Evolutionary conservation across 768 basidiomycete species (phyloP), one percentile per base, ranked within the genome.

Genomic region (Dentipellis fragilis): DNA sequence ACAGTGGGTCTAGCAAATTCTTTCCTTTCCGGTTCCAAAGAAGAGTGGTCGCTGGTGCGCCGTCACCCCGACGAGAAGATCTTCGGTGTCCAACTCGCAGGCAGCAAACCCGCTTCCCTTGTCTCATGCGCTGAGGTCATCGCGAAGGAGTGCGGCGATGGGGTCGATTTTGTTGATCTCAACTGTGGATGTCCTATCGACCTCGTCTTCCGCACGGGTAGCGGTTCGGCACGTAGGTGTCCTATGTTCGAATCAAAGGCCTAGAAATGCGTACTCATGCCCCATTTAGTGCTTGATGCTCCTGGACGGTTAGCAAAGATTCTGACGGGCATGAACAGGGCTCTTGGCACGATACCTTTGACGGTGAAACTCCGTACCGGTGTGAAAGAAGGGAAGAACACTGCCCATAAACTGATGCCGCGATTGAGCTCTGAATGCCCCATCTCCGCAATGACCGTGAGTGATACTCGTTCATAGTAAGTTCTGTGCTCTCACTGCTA

Each of bases 161-260:
- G 77, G 17, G 70, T 96, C 19, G 92, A 97, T 64, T 97, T 96
- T 63, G 89, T 94, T 1, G 94, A 99, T 65, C 71, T 98, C 60
- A 99, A 99, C 65, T 90, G 91, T 68, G 94, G 94, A 7, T 98
- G 96, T 69, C 96, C 96, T 3, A 98, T 98, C 62, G 96, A 99
- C 69, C 73, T 97, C 45, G 90, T 99, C 1, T 96, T 94, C 72
- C 88, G 87, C 63, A 79, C 80, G 12, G 93, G 93, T 3, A 93
- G 91, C 54, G 93, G 93, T 0, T 89, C 87, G 56, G 93, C 93
- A 23, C 68, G 93, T 93, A 63, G 51, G 87, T 84, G 8, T 48
- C 47, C 34, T 46, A 46, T 19, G 10, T 10, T n/a, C 37, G 42
- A 14, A 9, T 57, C 35, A 22, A 3, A 12, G 19, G 29, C 16